A percentile compares a stretch with the other conserved stretches of the same genome.
phyloP scores from a whole-genome alignment of 768 basidiomycete genomes.

The Trametopsis cervina region DNA sequence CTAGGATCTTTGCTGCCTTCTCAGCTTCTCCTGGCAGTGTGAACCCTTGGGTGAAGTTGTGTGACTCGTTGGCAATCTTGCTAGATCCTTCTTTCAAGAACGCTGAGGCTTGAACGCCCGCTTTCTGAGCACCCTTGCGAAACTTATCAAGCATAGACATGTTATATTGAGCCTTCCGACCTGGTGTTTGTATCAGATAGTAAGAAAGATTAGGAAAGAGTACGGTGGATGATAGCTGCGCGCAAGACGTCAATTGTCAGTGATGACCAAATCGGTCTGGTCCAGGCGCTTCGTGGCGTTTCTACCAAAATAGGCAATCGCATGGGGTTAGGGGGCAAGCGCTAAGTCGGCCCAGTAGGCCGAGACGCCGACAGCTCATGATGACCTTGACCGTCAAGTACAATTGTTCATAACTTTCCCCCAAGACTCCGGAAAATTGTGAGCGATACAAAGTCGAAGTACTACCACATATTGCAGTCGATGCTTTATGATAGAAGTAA shows the following conservation, averaged over 20 bases:
- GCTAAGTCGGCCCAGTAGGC: neutral
- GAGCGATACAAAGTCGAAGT: no score
- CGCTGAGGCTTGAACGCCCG: slow-evolving; percentile 71
- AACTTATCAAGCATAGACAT: slow-evolving; percentile 78
- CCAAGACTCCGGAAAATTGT: no score
- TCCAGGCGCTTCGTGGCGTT: no score
- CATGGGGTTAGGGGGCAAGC: neutral
- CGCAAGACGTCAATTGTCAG: slow-evolving; percentile 1
- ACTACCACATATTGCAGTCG: no score
- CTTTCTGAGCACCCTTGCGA: slow-evolving; percentile 72
- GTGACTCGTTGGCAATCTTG: slow-evolving; percentile 67
- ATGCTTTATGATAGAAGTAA: no score
- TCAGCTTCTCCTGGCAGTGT: slow-evolving; percentile 88
- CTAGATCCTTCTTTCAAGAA: slow-evolving; percentile 61
- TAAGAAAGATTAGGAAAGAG: neutral
- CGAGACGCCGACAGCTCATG: no score
- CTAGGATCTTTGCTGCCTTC: slow-evolving; percentile 88
- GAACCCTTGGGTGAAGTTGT: slow-evolving; percentile 80
- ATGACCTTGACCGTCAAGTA: no score
- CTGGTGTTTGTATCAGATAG: neutral
- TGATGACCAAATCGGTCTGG: neutral
- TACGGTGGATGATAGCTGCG: slow-evolving; percentile 1
- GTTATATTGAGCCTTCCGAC: neutral
- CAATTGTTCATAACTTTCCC: no score
- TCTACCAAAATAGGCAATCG: neutral